phyloP scores from a whole-genome alignment of 1,284 basidiomycete genomes.

The Rhodotorula sp. region DNA sequence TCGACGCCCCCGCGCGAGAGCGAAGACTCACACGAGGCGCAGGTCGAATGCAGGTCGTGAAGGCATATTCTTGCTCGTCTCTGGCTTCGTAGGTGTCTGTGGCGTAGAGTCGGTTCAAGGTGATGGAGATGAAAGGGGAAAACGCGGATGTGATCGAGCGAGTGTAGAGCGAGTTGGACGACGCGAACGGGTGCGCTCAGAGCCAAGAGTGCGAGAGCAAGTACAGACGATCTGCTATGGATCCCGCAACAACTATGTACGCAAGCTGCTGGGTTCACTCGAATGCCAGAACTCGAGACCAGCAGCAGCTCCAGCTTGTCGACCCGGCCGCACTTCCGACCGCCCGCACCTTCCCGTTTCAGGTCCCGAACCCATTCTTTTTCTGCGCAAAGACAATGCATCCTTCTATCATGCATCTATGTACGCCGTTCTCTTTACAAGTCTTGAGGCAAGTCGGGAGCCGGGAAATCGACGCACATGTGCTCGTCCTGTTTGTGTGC shows the following conservation, averaged over 20 bases:
- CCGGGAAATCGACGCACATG: conserved; percentile 37
- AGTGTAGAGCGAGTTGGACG: background rate
- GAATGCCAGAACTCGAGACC: too few relatives aligned
- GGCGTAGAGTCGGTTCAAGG: background rate
- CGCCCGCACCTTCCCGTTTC: background rate
- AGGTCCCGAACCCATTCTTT: background rate
- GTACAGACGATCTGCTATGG: too few relatives aligned
- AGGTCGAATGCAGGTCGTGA: background rate
- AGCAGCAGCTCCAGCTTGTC: too few relatives aligned
- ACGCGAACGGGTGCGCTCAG: background rate
- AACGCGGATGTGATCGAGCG: background rate
- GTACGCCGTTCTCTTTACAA: background rate
- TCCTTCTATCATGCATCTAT: background rate
- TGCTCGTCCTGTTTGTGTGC: conserved; percentile 24
- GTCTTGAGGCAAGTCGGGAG: conserved; percentile 21
- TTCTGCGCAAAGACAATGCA: background rate
- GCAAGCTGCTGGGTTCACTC: too few relatives aligned
- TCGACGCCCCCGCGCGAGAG: background rate
- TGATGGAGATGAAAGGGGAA: background rate
- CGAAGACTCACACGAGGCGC: background rate
- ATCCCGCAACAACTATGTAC: too few relatives aligned
- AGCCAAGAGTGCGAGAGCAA: too few relatives aligned
- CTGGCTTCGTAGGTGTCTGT: background rate
- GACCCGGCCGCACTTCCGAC: too few relatives aligned
- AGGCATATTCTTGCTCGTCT: background rate